Evolutionary conservation across 169 alveolate species (phyloP), one percentile per base, ranked within the genome.

Genomic region (Prorocentrum cordatum): DNA sequence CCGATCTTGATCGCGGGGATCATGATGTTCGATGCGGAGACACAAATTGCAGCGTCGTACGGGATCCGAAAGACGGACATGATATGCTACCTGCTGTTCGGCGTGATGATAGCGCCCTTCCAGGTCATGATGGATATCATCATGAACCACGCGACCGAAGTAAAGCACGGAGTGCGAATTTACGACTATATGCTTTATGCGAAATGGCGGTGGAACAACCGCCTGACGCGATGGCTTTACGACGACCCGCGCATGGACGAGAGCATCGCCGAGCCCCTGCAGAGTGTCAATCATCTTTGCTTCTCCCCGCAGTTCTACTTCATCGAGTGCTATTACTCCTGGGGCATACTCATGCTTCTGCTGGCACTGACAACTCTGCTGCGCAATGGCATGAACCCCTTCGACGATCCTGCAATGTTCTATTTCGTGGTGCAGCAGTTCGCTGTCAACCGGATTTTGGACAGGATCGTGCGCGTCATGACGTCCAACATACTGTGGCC

Each of bases 71-170:
- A 70, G 6, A 67, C 67, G 45, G 90, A 80, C 68, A 62, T 80
- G 90, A 42, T 80, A 18, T 80, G 90, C 29, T 80, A 80, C 90
- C 80, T 80, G 16, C 90, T 80, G 33, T 80, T 80, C 80, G 90
- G 90, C 10, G 36, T 80, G 45, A 80, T 80, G 72, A 80, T 80
- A 50, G 90, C 90, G 16, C 90, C 90, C 42, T 80, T 80, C 80
- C 90, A 80, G 90, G 90, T 80, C 42, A 61, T 80, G 80, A 80
- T 80, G 90, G 90, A 80, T 38, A 80, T 80, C 67, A 18, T 80
- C 36, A 80, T 80, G 90, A 80, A 80, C 38, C 90, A 80, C 26
- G 90, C 24, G 5, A 75, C 86, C 0, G 86, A 75, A 36, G 50
- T 75, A 2, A 70, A 75, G 38, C 47, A 75, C 59, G 54, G 54